Evolutionary conservation across 2,329 filamentous ascomycete species (phyloP).

Genomic region (Xylaria sp.): DNA sequence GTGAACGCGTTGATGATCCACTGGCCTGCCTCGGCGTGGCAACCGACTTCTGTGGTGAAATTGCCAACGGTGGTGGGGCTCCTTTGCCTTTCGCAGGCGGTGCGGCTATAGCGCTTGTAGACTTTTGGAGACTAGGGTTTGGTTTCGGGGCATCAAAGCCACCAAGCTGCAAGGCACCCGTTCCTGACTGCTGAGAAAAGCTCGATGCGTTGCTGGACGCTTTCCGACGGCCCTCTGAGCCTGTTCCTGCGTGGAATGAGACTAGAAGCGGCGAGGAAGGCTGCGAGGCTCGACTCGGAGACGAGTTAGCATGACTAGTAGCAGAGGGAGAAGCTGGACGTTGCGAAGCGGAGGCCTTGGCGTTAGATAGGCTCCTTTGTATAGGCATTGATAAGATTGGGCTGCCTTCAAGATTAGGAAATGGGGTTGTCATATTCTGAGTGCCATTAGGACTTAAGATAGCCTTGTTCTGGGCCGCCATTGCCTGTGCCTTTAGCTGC

Average conservation of each 20-base stretch:
- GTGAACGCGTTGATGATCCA: constrained; percentile 74
- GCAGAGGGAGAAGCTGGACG: constrained; percentile 89
- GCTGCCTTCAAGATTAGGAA: constrained; percentile 82
- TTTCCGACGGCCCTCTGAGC: constrained; percentile 83
- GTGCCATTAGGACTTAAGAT: constrained; percentile 58
- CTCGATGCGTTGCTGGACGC: constrained; percentile 90
- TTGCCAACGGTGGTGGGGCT: constrained; percentile 59
- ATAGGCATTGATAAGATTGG: constrained; percentile 83
- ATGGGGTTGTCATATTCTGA: constrained; percentile 66
- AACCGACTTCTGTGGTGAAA: constrained; percentile 72
- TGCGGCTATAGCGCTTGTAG: constrained; percentile 64
- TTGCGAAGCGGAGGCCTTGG: constrained; percentile 71
- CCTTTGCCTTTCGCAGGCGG: constrained; percentile 69
- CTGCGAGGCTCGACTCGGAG: constrained; percentile 82
- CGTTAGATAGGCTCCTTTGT: constrained; percentile 84
- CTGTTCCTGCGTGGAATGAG: constrained; percentile 89
- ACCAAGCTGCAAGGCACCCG: constrained; percentile 73
- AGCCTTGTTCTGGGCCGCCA: constrained; percentile 72
- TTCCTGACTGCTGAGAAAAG: constrained; percentile 79
- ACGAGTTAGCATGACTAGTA: constrained; percentile 82
- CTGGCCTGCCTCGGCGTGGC: constrained; percentile 70
- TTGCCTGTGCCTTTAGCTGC: constrained; percentile 89
- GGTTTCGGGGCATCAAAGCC: constrained; percentile 77
- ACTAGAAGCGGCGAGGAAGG: constrained; percentile 93
- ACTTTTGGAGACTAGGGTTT: constrained; percentile 69